Evolutionary conservation across 768 basidiomycete species (phyloP), one percentile per base, ranked within the genome.

Genomic region (Coprinellus aureogranulatus): DNA sequence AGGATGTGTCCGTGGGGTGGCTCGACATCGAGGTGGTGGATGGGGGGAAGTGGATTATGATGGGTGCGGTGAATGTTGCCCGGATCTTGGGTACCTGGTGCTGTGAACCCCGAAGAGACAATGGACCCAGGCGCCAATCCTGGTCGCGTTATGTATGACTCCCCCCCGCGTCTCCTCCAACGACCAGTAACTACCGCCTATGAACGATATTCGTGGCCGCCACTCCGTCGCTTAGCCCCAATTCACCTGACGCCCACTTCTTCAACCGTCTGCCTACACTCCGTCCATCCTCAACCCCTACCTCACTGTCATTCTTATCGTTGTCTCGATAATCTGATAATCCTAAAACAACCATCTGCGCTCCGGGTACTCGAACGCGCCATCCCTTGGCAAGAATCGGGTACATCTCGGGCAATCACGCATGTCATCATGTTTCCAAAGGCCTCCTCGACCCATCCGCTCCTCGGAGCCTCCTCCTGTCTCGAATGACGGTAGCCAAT

Each of bases 41-140:
- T 62, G 89, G 87, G 67, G 84, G 87, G 27, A 92, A 96, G 56
- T 99, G 97, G 97, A 88, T 92, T 63, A 94, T 95, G 89, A 96
- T 98, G n/a, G 92, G 85, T 0, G 76, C 89, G 45, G 78, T 92
- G 63, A 96, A 96, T 69, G 78, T 98, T 28, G 79, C 84, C 3
- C 83, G 90, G 0, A 71, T 97, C 9, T 75, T 98, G 65, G 94
- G n/a, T n/a, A 10, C 67, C 69, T 0, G 67, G 67, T 0, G 62
- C 70, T 3, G 62, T 65, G 0, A 59, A 63, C 3, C 55, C 58
- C 56, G 83, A 81, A 30, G 81, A 82, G 18, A 70, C 63, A 54
- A 72, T 72, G 71, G 71, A 72, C 22, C 62, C 71, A 1, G 75
- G 75, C 50, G 64, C 68, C 34, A 58, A 64, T 34, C 23, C 11